Base-by-base conservation (phyloP, 345 rosid species). In the Citrus maxima region DNA sequence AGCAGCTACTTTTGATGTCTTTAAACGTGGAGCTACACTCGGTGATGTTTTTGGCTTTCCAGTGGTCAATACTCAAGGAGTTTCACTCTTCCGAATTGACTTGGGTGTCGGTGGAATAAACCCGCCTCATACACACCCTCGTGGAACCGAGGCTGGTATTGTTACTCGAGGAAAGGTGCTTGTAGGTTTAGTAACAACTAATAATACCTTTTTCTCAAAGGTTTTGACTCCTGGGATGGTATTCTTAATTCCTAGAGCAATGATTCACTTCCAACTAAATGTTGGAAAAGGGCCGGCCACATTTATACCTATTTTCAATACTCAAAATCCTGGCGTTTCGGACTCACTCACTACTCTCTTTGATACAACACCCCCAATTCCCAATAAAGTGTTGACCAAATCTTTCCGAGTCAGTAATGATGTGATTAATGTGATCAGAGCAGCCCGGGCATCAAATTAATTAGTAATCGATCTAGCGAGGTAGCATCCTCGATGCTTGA, bases 41-140 rank as follows among this genome's bases (percentile, higher is more conserved):
- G 93, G 79, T 2, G 87, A 92, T 67, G 93, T 91, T 46, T 72
- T 85, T 14, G 61, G 85, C 4, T 92, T 95, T 74, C 93, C 93
- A 0, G 98, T 76, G 46, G 67, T 91, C 38, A 92, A 92, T 83
- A 89, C 90, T 0, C 85, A 88, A 1, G 98, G 98, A 38, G 34
- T 93, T 12, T 77, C 98, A 0, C 92, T 90, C 93, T 91, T 89
- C 83, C 83, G 93, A 21, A 91, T 92, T 2, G 95, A 92, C 27
- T 62, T 89, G 3, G 92, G 88, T 46, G 90, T 91, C 0, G 90
- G 90, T 0, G 97, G 97, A 42, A 51, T 95, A 18, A 92, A 91
- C 80, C 92, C 97, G 0, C 97, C 95, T 70, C 95, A 92, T 86
- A 81, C 82, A 2, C 93, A 92, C 69, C 97, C 97, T 7, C 91